Evolutionary conservation across 2,329 filamentous ascomycete species (phyloP).

Genomic region (Apiospora koreana): DNA sequence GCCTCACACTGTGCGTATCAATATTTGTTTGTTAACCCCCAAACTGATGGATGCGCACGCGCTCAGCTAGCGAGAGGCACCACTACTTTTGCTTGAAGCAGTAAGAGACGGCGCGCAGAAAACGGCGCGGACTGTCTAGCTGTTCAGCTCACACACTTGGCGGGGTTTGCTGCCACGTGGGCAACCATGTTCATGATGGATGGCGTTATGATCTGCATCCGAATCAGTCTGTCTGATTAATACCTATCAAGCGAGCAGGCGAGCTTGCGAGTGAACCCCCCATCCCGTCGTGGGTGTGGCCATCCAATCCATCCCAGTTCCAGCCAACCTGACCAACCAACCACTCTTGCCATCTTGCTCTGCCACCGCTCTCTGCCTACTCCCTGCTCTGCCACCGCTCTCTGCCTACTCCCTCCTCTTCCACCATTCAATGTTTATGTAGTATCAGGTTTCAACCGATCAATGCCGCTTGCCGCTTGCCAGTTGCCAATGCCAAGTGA

Average conservation of each 20-base stretch:
- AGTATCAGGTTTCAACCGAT: neutral
- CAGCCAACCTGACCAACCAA: neutral
- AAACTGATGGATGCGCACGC: neutral
- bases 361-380: too few relatives aligned
- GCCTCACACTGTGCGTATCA: neutral
- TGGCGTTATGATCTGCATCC: slow-evolving; percentile 7
- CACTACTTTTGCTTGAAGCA: slow-evolving; percentile 6
- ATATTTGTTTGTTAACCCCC: neutral
- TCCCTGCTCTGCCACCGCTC: neutral
- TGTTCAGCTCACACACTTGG: neutral
- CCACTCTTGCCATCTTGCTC: neutral
- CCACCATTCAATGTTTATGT: too few relatives aligned
- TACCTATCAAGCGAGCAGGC: too few relatives aligned
- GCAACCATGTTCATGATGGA: slow-evolving; percentile 8
- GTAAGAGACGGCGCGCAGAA: slow-evolving; percentile 6
- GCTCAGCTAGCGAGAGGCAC: neutral
- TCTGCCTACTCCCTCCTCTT: too few relatives aligned
- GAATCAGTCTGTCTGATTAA: too few relatives aligned
- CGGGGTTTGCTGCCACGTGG: slow-evolving; percentile 4
- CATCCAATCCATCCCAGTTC: too few relatives aligned
- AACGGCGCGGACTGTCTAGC: neutral
- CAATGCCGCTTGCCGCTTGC: too few relatives aligned
- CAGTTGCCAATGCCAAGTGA: neutral
- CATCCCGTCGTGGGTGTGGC: neutral
- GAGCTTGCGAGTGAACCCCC: too few relatives aligned